Conservation (phyloP, 495 filamentous ascomycete genomes). For the Neurospora intermedia region DNA sequence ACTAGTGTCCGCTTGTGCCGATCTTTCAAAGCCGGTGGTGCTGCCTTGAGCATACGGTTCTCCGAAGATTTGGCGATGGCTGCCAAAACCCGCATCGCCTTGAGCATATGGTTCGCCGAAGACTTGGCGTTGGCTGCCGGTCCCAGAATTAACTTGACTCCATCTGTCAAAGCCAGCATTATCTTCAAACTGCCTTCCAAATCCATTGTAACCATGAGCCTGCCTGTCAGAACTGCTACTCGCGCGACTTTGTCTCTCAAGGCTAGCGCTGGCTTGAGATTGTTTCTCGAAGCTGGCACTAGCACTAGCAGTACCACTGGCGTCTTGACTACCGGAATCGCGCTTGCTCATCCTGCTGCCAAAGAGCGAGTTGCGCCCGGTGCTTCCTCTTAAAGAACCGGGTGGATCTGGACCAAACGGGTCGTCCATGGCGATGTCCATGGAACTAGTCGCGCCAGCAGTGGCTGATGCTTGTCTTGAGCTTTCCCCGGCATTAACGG, state of each 20-base stretch:
- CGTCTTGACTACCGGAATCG: neutral
- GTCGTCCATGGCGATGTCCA: conserved; percentile 14
- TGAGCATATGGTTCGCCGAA: neutral
- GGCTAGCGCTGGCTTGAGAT: neutral
- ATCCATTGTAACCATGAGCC: neutral
- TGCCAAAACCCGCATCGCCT: neutral
- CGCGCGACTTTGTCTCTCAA: neutral
- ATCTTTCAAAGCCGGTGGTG: neutral
- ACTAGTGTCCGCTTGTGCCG: neutral
- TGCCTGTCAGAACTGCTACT: neutral
- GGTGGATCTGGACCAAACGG: conserved; percentile 22
- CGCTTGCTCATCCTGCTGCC: conserved; percentile 4
- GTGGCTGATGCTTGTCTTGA: neutral
- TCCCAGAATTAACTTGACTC: neutral
- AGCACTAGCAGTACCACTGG: neutral
- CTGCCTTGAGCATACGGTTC: neutral
- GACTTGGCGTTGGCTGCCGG: neutral
- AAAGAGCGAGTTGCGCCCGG: conserved; percentile 13
- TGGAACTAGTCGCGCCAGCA: neutral
- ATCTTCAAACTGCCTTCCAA: neutral
- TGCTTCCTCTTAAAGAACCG: conserved; percentile 9
- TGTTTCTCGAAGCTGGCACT: neutral
- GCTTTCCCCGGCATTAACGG: neutral
- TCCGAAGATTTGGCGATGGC: neutral
- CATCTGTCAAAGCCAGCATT: neutral